phyloP scores from a whole-genome alignment of 306 rosid species.

The Lagenaria siceraria region DNA sequence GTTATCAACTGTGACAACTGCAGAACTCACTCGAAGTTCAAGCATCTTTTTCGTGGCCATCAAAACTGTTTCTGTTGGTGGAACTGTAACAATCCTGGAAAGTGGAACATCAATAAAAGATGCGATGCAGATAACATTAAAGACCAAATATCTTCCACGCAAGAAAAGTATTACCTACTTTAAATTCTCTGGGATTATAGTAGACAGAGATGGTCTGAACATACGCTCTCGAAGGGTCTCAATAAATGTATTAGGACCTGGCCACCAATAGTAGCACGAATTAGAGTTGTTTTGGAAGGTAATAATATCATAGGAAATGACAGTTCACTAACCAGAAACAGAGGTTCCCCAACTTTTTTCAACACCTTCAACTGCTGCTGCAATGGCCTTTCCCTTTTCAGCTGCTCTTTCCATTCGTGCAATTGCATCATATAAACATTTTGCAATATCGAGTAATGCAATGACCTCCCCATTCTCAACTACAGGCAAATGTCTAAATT shows the following conservation, averaged over 20 bases:
- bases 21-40: constrained; percentile 53
- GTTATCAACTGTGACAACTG: constrained; percentile 57
- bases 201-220: constrained; percentile 87
- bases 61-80: constrained; percentile 66
- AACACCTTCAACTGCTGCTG: constrained; percentile 97
- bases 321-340: constrained; percentile 52
- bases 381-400: constrained; percentile 97
- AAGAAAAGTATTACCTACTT: constrained; percentile 86
- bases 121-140: not conserved
- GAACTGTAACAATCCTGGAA: constrained; percentile 64
- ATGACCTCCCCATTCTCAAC: constrained; percentile 96
- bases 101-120: constrained; percentile 17
- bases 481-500: constrained; percentile 91
- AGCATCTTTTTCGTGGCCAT: constrained; percentile 68
- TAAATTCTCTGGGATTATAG: constrained; percentile 79
- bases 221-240: constrained; percentile 78
- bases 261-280: constrained; percentile 4
- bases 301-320: not conserved
- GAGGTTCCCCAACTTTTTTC: constrained; percentile 82
- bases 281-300: not conserved
- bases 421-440: constrained; percentile 94
- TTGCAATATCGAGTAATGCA: constrained; percentile 95
- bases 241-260: constrained; percentile 73
- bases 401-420: constrained; percentile 94
- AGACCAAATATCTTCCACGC: not conserved